phyloP scores from a whole-genome alignment of 306 rosid species.

The Cicer judaicum region DNA sequence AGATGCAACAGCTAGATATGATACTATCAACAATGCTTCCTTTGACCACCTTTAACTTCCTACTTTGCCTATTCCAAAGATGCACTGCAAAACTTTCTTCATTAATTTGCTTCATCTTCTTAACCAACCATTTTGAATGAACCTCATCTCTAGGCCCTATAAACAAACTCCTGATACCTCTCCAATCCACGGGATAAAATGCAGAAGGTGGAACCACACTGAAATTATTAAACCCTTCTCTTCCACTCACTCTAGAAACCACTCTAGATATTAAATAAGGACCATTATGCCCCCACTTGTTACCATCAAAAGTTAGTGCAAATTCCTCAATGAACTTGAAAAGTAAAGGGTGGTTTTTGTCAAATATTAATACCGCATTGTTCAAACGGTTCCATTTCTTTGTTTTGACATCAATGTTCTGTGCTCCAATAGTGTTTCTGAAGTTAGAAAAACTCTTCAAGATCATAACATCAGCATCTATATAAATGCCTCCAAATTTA shows the following conservation, averaged over 20 bases:
- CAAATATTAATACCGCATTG: slow-evolving; percentile 83
- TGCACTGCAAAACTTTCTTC: slow-evolving; percentile 72
- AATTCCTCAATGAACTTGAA: slow-evolving; percentile 83
- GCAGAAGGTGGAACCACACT: slow-evolving; percentile 74
- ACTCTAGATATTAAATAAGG: slow-evolving; percentile 94
- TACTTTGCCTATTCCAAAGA: slow-evolving; percentile 83
- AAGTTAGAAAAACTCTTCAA: slow-evolving; percentile 71
- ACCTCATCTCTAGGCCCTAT: slow-evolving; percentile 56
- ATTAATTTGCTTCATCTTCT: slow-evolving; percentile 58
- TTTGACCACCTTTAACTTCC: slow-evolving; percentile 57
- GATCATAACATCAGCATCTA: slow-evolving; percentile 72
- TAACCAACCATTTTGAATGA: slow-evolving; percentile 64
- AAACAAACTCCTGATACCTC: slow-evolving; percentile 60
- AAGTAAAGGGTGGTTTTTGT: slow-evolving; percentile 77
- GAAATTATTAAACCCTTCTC: slow-evolving; percentile 57
- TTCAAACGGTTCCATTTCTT: slow-evolving; percentile 86
- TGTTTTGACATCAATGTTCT: slow-evolving; percentile 61
- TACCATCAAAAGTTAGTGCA: slow-evolving; percentile 84
- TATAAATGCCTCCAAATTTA: slow-evolving; percentile 79
- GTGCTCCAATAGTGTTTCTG: slow-evolving; percentile 88
- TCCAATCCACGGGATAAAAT: slow-evolving; percentile 91
- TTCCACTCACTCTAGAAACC: slow-evolving; percentile 64
- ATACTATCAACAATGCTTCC: slow-evolving; percentile 79
- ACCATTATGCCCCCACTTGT: slow-evolving; percentile 97
- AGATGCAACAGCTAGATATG: slow-evolving; percentile 55